Evolutionary conservation across 1,284 basidiomycete species (phyloP), one percentile per base, ranked within the genome.

Genomic region (Puccinia hordei): DNA sequence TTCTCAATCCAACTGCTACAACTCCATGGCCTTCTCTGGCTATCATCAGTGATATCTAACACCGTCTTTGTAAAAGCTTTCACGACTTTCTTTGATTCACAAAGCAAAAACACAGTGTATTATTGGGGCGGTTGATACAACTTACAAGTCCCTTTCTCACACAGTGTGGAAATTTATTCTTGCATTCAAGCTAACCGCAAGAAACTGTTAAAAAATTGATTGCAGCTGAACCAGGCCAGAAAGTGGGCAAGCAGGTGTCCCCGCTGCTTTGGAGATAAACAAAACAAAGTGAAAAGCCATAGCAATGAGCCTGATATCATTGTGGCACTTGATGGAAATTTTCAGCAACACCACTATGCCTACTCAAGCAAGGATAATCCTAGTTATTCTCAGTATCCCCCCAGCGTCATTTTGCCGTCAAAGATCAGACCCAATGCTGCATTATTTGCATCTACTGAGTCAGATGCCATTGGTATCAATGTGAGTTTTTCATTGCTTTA

Each of bases 21-120:
- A 55, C 57, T 73, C 33, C 51, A 73, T 38, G 24, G 57, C n/a
- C 13, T 30, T 13, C 19, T 73, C 35, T 73, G 71, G 71, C 33
- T 38, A 22, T 19, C 41, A 2, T 17, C 44, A 1, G 24, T 51
- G 0, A 19, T 49, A 1, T 51, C 68, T 15, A 71, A 8, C 19
- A 49, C 68, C 1, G n/a, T n/a, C 17, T 71, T 71, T 51, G 41
- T 71, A 27, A 33, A 38, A 12, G 66, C 12, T 8, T 49, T 71
- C 10, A n/a, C 49, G 5, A 6, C 41, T 9, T 44, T 69, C 46
- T 6, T 51, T 1, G 24, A 38, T 22, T 22, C 9, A 2, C 63
- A 24, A 35, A 22, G 35, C n/a, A 66, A 38, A 0, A 24, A 13
- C 0, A 0, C 19, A 38, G 19, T 17, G 3, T n/a, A 35, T 66